Evolutionary conservation across 2,329 filamentous ascomycete species (phyloP), one percentile per base, ranked within the genome.

Genomic region (Aspergillus pseudotamarii): DNA sequence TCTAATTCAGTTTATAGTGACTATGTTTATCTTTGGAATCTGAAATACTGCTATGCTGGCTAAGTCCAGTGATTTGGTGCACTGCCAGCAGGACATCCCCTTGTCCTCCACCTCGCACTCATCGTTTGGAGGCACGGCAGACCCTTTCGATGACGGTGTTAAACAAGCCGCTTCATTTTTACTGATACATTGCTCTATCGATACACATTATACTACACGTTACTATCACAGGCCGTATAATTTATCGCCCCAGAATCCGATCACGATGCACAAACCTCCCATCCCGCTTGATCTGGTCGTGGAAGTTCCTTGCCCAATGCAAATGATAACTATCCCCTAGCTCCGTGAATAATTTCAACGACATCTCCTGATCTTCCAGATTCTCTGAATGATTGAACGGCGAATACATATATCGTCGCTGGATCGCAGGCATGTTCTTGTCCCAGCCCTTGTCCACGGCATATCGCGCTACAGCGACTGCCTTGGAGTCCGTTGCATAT

Each of bases 321-420:
- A 64, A 61, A 64, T 62, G 61, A 19, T 62, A 67, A 10, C 45
- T 26, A 63, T 69, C 68, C 1, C 66, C 62, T 34, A 65, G 63
- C 56, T 63, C 58, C 9, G 62, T 64, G 19, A 65, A 70, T 41
- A 67, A 60, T 59, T 43, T 64, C 26, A 65, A 51, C 12, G 67
- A 69, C 30, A 64, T 41, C 54, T 66, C 59, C 65, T 79, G 77
- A 43, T 71, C 72, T 6, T 71, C 50, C 4, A 79, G n/a, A 11
- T 68, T 63, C 62, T 79, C 76, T 54, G 71, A 70, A 60, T 79
- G 77, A 68, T 75, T 76, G 28, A 79, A 68, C 1, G 76, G 75
- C 54, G 78, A 68, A 61, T 78, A 79, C 62, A 77, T 69, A 58
- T 77, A 77, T n/a, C 69, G 63, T 55, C 69, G 62, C 36, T 72